These are phyloP conservation scores for Borovskyia barvae DNA, from an alignment of 208 protist genomes.

Conservation along the genomic window DNA sequence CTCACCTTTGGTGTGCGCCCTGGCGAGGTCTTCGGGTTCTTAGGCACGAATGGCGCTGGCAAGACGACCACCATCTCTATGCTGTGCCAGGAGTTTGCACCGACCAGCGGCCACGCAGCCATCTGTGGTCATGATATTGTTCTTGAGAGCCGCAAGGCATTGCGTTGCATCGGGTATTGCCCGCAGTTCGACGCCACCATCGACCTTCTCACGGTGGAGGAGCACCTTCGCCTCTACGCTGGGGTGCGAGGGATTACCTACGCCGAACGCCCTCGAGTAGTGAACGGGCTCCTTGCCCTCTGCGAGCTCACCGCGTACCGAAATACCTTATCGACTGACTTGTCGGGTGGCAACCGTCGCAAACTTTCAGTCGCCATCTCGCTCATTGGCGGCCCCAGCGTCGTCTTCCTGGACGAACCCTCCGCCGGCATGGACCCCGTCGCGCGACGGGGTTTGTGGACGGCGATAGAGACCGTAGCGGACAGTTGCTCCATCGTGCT, in stretches of 20 bases:
- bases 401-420: conserved; percentile 79
- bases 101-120: conserved; percentile 56
- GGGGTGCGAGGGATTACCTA: conserved; percentile 36
- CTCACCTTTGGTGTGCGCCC: conserved; percentile 67
- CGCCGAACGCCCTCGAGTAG: conserved; percentile 18
- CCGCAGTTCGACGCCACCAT: conserved; percentile 95
- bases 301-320: conserved; percentile 35
- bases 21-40: conserved; percentile 84
- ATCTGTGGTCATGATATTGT: conserved; percentile 67
- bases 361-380: conserved; percentile 71
- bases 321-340: conserved; percentile 25
- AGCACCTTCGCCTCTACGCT: conserved; percentile 82
- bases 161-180: conserved; percentile 91
- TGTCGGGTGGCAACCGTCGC: conserved; percentile 70
- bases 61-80: conserved; percentile 89
- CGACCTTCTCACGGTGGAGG: conserved; percentile 89
- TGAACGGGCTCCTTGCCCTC: conserved; percentile 30
- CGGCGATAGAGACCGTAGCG: conserved; percentile 50
- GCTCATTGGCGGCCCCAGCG: conserved; percentile 53
- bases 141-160: conserved; percentile 29
- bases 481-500: conserved; percentile 76
- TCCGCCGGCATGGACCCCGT: conserved; percentile 71
- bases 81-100: conserved; percentile 71
- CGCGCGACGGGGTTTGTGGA: conserved; percentile 61
- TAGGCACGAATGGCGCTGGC: conserved; percentile 90